A percentile compares a stretch with the other conserved stretches of the same genome.
Conservation (phyloP, 148 eudicot species). For the Cornus florida region DNA sequence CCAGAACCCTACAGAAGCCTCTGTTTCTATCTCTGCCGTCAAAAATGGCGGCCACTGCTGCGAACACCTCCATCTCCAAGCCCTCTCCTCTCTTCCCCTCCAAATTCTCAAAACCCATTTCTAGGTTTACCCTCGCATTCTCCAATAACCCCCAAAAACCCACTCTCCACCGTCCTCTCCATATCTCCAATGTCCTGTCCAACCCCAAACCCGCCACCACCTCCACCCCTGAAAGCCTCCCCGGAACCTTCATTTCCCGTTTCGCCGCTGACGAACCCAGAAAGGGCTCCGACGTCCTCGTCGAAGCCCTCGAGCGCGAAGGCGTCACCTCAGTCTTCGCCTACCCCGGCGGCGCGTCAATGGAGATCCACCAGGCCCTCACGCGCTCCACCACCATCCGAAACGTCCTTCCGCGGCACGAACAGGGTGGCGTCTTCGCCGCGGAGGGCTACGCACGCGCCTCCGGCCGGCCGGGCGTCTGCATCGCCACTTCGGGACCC, state of each 20-base stretch:
- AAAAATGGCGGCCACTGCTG: constrained; percentile 32
- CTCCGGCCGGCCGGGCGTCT: constrained; percentile 41
- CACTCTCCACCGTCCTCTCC: constrained; percentile 18
- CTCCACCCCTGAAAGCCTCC: background rate
- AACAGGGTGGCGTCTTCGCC: constrained; percentile 49
- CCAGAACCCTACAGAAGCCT: background rate
- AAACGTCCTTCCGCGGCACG: constrained; percentile 50
- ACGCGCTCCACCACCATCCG: constrained; percentile 36
- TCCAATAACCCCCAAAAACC: constrained; percentile 1
- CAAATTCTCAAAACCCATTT: background rate
- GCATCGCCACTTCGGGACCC: constrained; percentile 58
- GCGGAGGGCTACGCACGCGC: constrained; percentile 62
- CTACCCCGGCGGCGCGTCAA: constrained; percentile 55
- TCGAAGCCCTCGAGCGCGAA: constrained; percentile 49
- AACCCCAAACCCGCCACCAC: background rate
- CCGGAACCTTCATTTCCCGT: background rate
- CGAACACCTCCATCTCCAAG: constrained; percentile 16
- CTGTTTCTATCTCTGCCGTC: background rate
- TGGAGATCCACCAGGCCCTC: constrained; percentile 53
- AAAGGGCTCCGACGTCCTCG: constrained; percentile 43
- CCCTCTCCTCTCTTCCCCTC: constrained; percentile 1
- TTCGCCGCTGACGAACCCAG: background rate
- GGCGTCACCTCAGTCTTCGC: constrained; percentile 47
- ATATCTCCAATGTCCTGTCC: constrained; percentile 18
- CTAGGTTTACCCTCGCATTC: constrained; percentile 21